phyloP scores from a whole-genome alignment of 208 protist species.

The Leishmania tropica region DNA sequence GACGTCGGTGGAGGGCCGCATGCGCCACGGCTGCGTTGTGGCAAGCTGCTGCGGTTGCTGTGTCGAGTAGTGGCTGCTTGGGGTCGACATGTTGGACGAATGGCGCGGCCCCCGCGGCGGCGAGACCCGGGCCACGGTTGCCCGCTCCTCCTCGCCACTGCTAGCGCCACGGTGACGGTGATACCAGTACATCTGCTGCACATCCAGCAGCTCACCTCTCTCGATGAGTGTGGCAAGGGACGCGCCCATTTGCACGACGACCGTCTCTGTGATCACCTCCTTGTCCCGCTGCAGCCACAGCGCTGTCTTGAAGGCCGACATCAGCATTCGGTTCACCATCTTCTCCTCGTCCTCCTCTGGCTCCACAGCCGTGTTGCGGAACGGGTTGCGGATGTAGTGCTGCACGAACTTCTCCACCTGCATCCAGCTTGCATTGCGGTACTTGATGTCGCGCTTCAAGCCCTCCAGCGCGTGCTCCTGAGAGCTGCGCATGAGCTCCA shows the following conservation, averaged over 20 bases:
- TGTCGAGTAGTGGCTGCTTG: conserved; percentile 8
- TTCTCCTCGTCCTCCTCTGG: conserved; percentile 48
- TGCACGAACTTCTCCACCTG: conserved; percentile 59
- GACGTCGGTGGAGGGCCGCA: neutral
- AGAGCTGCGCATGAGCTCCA: conserved; percentile 45
- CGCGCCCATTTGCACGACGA: conserved; percentile 43
- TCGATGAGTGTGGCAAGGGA: conserved; percentile 39
- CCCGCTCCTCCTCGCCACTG: conserved; percentile 8
- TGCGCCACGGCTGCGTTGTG: neutral
- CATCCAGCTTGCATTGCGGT: conserved; percentile 75
- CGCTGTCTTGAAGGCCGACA: conserved; percentile 71
- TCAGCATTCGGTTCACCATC: conserved; percentile 68
- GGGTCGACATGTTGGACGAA: neutral
- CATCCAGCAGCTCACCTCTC: conserved; percentile 46
- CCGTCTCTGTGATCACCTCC: conserved; percentile 70
- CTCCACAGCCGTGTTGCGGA: conserved; percentile 32
- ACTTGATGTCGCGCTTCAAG: conserved; percentile 68
- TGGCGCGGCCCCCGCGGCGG: neutral
- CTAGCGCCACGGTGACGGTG: conserved; percentile 19
- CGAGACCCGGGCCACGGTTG: neutral
- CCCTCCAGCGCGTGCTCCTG: conserved; percentile 48
- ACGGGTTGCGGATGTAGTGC: conserved; percentile 53
- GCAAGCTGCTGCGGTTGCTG: conserved; percentile 24
- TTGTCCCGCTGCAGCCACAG: conserved; percentile 79
- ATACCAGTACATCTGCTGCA: conserved; percentile 47